These are phyloP conservation scores for Alopecurus myosuroides DNA, from an alignment of 176 grass and related monocot genomes.

Conservation along the genomic window DNA sequence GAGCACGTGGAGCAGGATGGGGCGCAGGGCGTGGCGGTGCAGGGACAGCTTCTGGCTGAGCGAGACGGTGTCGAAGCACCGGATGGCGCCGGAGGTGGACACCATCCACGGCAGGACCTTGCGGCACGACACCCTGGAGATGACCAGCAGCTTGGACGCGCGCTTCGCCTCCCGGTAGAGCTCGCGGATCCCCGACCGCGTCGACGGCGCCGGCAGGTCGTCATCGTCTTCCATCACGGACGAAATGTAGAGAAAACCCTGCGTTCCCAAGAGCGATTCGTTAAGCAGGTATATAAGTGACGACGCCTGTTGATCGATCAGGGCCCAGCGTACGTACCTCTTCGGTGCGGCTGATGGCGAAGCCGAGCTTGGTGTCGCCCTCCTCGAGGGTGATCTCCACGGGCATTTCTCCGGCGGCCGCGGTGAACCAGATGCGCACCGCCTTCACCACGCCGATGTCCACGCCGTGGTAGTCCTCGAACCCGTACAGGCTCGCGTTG, in stretches of 20 bases:
- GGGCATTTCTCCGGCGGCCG: conserved; percentile 61
- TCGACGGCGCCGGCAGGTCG: conserved; percentile 46
- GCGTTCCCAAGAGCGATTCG: not conserved
- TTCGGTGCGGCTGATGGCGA: conserved; percentile 93
- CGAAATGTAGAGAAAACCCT: conserved; percentile 92
- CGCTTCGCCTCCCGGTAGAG: conserved; percentile 66
- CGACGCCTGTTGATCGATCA: not conserved
- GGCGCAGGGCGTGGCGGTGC: conserved; percentile 76
- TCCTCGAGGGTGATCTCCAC: conserved; percentile 74
- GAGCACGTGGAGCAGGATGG: conserved; percentile 80
- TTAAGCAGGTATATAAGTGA: not conserved
- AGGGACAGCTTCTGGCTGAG: conserved; percentile 92
- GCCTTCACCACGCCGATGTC: conserved; percentile 99
- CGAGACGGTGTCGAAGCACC: conserved; percentile 95
- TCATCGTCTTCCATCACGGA: conserved; percentile 68
- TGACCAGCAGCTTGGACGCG: conserved; percentile 71
- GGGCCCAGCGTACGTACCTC: conserved; percentile 36
- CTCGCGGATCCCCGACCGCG: conserved; percentile 87
- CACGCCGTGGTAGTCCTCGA: conserved; percentile 95
- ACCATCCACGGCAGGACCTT: conserved; percentile 91
- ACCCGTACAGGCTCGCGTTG: conserved; percentile 90
- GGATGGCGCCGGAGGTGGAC: conserved; percentile 72
- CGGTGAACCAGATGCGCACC: conserved; percentile 76
- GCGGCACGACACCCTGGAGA: conserved; percentile 77
- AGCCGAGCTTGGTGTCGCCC: conserved; percentile 73